These are phyloP conservation scores for Rostrohypoxylon terebratum DNA, from an alignment of 495 filamentous ascomycete species.

Conservation along the genomic window DNA sequence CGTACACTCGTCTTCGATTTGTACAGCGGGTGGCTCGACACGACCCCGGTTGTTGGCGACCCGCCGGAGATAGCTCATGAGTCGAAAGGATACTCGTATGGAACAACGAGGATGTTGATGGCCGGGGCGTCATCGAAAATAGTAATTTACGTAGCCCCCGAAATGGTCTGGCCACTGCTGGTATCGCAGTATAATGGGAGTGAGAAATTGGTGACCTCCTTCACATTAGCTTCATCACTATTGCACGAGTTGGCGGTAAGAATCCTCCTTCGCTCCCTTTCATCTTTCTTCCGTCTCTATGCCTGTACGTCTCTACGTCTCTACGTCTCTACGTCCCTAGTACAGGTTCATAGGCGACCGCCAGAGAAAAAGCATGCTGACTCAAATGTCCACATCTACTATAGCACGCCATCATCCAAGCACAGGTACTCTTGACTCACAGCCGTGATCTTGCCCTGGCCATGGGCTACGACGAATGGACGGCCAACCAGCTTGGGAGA, in stretches of 20 bases:
- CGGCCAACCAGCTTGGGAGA: background rate
- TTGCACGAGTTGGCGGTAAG: slow-evolving; percentile 53
- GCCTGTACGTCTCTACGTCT: background rate
- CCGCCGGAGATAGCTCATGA: background rate
- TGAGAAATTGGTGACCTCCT: slow-evolving; percentile 48
- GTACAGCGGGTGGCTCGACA: too few relatives aligned
- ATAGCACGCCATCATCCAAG: slow-evolving; percentile 44
- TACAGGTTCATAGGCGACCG: background rate
- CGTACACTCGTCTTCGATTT: too few relatives aligned
- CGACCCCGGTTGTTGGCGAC: too few relatives aligned
- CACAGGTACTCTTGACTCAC: background rate
- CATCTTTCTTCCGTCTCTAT: background rate
- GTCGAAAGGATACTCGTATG: background rate
- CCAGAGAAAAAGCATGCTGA: slow-evolving; percentile 18
- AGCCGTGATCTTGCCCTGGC: too few relatives aligned
- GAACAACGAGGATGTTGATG: background rate
- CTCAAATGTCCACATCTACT: background rate
- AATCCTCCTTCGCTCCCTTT: background rate
- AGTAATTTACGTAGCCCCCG: slow-evolving; percentile 33
- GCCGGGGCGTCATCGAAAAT: background rate
- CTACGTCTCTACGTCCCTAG: too few relatives aligned
- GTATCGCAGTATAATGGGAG: slow-evolving; percentile 42
- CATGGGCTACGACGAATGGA: background rate
- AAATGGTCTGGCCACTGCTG: slow-evolving; percentile 53
- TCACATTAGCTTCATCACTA: slow-evolving; percentile 43